A percentile compares a stretch with the other conserved stretches of the same genome.
phyloP scores from a whole-genome alignment of 2,329 filamentous ascomycete species.

The Exophiala dermatitidis region DNA sequence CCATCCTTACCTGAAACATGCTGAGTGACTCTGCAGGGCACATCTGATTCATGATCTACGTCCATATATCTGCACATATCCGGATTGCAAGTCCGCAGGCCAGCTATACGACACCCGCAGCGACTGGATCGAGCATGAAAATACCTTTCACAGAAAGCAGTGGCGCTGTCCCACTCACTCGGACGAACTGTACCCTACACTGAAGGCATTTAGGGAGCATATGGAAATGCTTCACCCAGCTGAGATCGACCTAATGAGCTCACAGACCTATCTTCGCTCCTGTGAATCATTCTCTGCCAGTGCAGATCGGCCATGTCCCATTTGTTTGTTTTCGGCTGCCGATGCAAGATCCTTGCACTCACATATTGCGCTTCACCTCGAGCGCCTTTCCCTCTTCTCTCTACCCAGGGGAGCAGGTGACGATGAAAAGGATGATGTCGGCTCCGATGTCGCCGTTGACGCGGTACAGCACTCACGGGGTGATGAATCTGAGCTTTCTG shows the following conservation, averaged over 20 bases:
- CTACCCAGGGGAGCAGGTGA: conserved; percentile 9
- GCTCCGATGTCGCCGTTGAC: neutral
- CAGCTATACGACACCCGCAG: neutral
- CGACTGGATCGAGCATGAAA: conserved; percentile 6
- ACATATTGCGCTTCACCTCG: conserved; percentile 13
- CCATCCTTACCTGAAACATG: too few species aligned
- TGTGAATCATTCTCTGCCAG: neutral
- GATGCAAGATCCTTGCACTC: neutral
- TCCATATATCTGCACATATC: conserved; percentile 8
- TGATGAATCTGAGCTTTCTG: neutral
- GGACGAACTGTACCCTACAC: neutral
- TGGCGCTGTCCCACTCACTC: conserved; percentile 6
- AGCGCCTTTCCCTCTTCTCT: conserved; percentile 14
- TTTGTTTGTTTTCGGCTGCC: neutral
- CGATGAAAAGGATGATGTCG: neutral
- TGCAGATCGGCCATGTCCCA: conserved; percentile 4
- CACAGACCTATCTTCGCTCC: neutral
- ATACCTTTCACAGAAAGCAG: neutral
- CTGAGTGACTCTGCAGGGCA: neutral
- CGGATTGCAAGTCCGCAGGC: neutral
- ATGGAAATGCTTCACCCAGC: neutral
- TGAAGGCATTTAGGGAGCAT: conserved; percentile 1
- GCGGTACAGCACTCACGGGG: neutral
- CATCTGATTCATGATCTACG: conserved; percentile 5
- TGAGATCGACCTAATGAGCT: neutral